Base-by-base conservation (phyloP, 148 eudicot species). In the Cornus kousa region DNA sequence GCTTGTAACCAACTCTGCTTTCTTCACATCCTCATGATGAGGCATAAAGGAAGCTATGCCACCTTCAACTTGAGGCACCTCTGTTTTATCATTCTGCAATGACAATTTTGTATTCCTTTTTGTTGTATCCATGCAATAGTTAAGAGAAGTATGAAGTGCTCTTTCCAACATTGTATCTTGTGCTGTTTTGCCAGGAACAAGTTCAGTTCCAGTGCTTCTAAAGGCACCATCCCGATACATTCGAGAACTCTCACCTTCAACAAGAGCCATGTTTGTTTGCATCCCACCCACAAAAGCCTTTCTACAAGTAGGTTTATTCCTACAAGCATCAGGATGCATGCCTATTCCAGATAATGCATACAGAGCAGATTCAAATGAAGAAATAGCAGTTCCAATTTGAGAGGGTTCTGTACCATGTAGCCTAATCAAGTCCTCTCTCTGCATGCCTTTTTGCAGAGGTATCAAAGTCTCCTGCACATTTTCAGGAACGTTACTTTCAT, bases 171-270 rank as follows among this genome's bases (percentile, higher is more conserved):
- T 46, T 22, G 11, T 76, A 8, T 76, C 53, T 23, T 66, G 35
- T 65, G 70, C 53, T 23, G 62, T 24, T 40, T 76, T 43, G 8
- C 60, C 60, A 24, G 78, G 71, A 40, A 76, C 16, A 9, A 16
- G 43, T 19, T 66, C 55, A 11, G 7, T 65, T 16, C 33, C 60
- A 40, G 77, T 11, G 33, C 55, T 74, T 9, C 40, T 33, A 59
- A n/a, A 20, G 23, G 19, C 9, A 32, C 20, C 46, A 33, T 74
- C 28, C 14, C 9, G 43, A 74, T 62, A 53, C 59, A 35, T 32
- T n/a, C 20, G n/a, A 31, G 77, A 33, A 37, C 67, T 32, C 31
- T 74, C 77, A 74, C 77, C 31, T 74, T 74, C 50, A 11, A 12
- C 19, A 59, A 59, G 17, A 32, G 22, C 24, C 33, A 19, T 5